Evolutionary conservation across 164 flowering plant genomes (phyloP).

Genomic region (Taxillus chinensis): DNA sequence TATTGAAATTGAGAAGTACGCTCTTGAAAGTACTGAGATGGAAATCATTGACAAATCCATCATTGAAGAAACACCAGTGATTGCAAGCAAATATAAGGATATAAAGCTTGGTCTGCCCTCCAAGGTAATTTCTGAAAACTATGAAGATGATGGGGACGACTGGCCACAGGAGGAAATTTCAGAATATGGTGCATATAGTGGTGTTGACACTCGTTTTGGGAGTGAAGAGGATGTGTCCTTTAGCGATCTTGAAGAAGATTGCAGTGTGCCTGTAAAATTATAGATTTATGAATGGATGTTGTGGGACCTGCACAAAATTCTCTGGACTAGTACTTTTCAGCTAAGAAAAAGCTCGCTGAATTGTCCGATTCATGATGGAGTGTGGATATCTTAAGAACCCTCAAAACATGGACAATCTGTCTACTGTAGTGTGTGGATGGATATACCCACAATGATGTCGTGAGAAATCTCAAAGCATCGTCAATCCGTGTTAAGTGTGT

Average conservation of each 20-base stretch:
- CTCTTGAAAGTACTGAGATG: conserved; percentile 21
- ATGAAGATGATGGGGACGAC: conserved; percentile 58
- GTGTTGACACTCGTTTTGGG: conserved; percentile 23
- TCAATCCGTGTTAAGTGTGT: too few relatives aligned
- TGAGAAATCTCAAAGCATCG: too few relatives aligned
- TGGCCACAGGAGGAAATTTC: conserved; percentile 66
- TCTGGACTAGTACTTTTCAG: too few relatives aligned
- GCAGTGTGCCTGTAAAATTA: conserved; percentile 21
- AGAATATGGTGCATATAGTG: conserved; percentile 38
- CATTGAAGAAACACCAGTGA: conserved; percentile 32
- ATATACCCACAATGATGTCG: too few relatives aligned
- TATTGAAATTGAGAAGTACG: conserved; percentile 31
- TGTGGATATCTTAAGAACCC: too few relatives aligned
- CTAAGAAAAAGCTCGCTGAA: too few relatives aligned
- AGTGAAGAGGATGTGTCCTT: conserved; percentile 91
- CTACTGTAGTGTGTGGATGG: too few relatives aligned
- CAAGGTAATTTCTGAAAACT: conserved; percentile 16
- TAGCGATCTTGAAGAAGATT: conserved; percentile 60
- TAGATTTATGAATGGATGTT: conserved; percentile 2
- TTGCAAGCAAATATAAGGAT: conserved; percentile 22
- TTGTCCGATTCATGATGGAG: too few relatives aligned
- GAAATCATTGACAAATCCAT: conserved; percentile 34
- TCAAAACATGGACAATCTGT: too few relatives aligned
- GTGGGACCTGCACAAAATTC: too few relatives aligned
- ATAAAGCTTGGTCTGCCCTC: conserved; percentile 18